Evolutionary conservation across 257 asterid genomes (phyloP).

Genomic region (Solanum corneliomulleri): DNA sequence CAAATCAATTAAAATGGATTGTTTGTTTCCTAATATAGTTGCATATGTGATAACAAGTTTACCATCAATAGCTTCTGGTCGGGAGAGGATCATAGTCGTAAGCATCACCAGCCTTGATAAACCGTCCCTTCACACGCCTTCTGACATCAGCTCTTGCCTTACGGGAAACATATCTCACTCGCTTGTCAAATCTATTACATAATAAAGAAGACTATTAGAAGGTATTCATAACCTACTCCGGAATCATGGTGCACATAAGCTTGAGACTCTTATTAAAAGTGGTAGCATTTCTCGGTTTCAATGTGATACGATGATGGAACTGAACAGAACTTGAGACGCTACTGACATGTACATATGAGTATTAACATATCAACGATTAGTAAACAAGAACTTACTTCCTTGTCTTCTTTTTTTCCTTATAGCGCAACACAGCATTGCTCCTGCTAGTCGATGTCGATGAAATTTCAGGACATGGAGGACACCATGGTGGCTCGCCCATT

Average conservation of each 20-base stretch:
- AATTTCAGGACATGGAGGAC: conserved; percentile 49
- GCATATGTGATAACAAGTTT: neutral
- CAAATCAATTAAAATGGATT: neutral
- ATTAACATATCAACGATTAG: neutral
- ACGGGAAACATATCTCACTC: conserved; percentile 87
- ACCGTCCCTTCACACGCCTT: conserved; percentile 94
- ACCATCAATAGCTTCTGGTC: conserved; percentile 62
- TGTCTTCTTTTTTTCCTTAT: conserved; percentile 91
- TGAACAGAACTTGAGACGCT: neutral
- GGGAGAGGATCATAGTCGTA: conserved; percentile 84
- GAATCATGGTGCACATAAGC: neutral
- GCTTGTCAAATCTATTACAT: conserved; percentile 70
- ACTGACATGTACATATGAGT: neutral
- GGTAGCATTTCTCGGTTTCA: neutral
- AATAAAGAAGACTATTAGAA: neutral
- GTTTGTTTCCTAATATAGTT: conserved; percentile 1
- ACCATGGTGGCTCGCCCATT: conserved; percentile 70
- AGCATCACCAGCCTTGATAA: conserved; percentile 92
- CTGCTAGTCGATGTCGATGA: conserved; percentile 49
- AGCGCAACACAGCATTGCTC: conserved; percentile 83
- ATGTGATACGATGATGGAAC: neutral
- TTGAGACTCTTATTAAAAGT: neutral
- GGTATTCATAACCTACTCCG: neutral
- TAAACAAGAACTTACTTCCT: conserved; percentile 32
- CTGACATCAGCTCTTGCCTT: conserved; percentile 97